Evolutionary conservation across 2,329 filamentous ascomycete genomes (phyloP).

Genomic region (Ilyonectria destructans): DNA sequence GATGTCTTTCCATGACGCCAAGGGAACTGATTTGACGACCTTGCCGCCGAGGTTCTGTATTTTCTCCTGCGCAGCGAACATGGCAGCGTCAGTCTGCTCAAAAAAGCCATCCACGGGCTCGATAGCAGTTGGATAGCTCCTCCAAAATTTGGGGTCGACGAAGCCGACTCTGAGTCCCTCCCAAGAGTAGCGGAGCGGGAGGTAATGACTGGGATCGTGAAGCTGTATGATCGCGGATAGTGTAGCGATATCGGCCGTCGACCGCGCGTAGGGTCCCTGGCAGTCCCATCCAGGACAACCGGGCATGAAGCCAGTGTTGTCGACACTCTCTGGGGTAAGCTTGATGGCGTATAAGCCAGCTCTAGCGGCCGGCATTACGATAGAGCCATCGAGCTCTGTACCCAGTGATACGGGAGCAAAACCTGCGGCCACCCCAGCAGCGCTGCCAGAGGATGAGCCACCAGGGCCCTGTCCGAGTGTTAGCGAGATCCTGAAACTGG

Average conservation of each 20-base stretch:
- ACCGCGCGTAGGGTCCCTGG: conserved; percentile 32
- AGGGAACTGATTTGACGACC: background rate
- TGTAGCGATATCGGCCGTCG: conserved; percentile 25
- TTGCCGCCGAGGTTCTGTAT: background rate
- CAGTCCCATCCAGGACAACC: conserved; percentile 23
- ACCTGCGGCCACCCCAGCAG: conserved; percentile 68
- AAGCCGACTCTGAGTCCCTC: conserved; percentile 27
- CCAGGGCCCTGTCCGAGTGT: conserved; percentile 52
- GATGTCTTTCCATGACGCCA: background rate
- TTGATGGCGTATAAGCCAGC: conserved; percentile 35
- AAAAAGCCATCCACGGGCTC: conserved; percentile 21
- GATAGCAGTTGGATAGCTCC: background rate
- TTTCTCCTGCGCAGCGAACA: background rate
- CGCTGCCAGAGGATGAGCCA: conserved; percentile 71
- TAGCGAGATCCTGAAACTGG: background rate
- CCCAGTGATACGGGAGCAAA: conserved; percentile 71
- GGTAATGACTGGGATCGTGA: background rate
- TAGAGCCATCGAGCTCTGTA: conserved; percentile 69
- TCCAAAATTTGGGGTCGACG: conserved; percentile 33
- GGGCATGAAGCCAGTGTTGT: conserved; percentile 24
- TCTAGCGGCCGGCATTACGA: conserved; percentile 31
- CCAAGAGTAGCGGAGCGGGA: conserved; percentile 27
- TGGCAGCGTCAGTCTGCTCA: background rate
- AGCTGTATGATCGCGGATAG: conserved; percentile 27
- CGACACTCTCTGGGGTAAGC: conserved; percentile 27